Base-by-base conservation (phyloP, 2,329 filamentous ascomycete species). In the Nemania bipapillata region DNA sequence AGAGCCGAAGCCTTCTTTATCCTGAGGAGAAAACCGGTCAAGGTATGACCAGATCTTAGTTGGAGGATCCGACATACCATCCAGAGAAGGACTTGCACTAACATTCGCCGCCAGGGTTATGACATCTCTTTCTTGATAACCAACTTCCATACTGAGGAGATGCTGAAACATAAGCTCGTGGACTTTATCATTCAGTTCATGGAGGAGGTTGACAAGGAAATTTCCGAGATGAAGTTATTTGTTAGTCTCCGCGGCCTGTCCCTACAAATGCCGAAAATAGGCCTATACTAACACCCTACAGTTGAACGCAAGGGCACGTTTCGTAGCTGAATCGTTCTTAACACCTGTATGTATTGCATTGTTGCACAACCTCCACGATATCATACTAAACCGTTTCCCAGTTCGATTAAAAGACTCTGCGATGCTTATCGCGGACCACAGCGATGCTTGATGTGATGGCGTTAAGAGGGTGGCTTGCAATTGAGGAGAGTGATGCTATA, bases 201-300 rank as follows among this genome's bases (percentile, higher is more conserved):
- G 95, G 95, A 99, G 82, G 96, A 99, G 81, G 96, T 99, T 4
- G 96, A 99, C 82, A 99, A 99, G 86, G 96, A 99, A 82, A 99
- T 99, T 69, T 98, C 96, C 2, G 96, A 99, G 84, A 98, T 99
- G 96, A 99, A 99, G 87, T 91, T 99, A 77, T 99, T 99, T 82
- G 95, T 97, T 87, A 75, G 93, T 85, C 50, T 35, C 54, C 50
- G 22, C 50, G 35, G 8, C 12, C 24, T 2, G 12, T 17, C 28
- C 3, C 12, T 15, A 40, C 30, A 8, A 22, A 24, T 12, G n/a
- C 45, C 15, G 24, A 8, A n/a, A 15, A 20, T 3, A 49, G 11
- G n/a, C n/a, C 20, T 22, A 28, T 66, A 45, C 64, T 84, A 74
- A 83, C 77, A 65, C 22, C 61, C 40, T 61, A 15, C 77, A 97